Percentiles rank a stretch among this genome's conserved stretches.
These are phyloP conservation scores for Mycogone perniciosa DNA, from an alignment of 2,329 filamentous ascomycete species.

Conservation along the genomic window DNA sequence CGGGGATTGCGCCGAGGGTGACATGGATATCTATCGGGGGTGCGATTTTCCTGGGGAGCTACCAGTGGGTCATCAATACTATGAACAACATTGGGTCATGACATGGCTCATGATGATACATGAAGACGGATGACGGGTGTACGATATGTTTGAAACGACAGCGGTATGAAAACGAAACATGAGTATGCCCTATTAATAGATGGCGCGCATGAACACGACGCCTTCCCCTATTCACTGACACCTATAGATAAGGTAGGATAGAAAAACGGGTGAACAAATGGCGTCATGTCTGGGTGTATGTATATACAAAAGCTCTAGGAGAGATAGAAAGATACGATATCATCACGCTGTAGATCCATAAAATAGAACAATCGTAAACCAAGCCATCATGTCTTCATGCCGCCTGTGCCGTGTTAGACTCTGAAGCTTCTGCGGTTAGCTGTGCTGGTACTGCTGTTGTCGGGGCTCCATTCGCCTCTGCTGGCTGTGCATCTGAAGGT, in stretches of 20 bases:
- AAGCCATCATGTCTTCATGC: background rate
- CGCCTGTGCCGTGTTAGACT: background rate
- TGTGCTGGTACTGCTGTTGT: constrained; percentile 16
- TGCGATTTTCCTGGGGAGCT: constrained; percentile 88
- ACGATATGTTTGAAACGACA: constrained; percentile 14
- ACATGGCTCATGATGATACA: background rate
- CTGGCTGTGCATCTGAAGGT: background rate
- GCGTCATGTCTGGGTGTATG: background rate
- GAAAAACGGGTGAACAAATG: background rate
- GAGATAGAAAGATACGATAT: background rate
- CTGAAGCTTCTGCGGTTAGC: background rate
- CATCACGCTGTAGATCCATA: constrained; percentile 1
- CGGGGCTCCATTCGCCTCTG: constrained; percentile 16
- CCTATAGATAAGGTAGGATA: constrained; percentile 8
- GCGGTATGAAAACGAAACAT: constrained; percentile 2
- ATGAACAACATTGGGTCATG: constrained; percentile 33
- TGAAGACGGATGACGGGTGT: background rate
- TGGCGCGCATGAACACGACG: constrained; percentile 3
- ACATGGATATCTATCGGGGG: constrained; percentile 95
- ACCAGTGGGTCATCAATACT: constrained; percentile 80
- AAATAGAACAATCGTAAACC: no score
- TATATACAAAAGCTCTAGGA: background rate
- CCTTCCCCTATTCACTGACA: background rate
- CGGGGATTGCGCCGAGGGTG: constrained; percentile 72
- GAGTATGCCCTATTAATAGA: background rate